Evolutionary conservation across 306 rosid species (phyloP).

Genomic region (Quercus ilex): DNA sequence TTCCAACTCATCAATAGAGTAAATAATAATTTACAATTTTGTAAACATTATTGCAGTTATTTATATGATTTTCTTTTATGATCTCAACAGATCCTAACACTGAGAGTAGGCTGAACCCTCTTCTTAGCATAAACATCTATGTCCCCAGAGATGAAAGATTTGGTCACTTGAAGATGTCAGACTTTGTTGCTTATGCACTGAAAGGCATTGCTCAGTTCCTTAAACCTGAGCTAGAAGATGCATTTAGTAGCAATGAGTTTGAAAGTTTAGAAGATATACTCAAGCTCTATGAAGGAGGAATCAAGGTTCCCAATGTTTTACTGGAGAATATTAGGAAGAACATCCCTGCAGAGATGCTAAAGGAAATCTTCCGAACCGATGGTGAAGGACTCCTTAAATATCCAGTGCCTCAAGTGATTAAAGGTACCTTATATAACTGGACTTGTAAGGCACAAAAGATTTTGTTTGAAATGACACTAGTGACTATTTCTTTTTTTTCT

Average conservation of each 20-base stretch:
- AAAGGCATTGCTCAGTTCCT: slow-evolving; percentile 55
- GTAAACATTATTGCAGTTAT: background rate
- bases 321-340: slow-evolving; percentile 36
- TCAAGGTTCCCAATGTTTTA: slow-evolving; percentile 41
- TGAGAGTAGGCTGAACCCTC: slow-evolving; percentile 34
- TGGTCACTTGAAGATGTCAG: slow-evolving; percentile 65
- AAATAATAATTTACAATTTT: background rate
- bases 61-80: background rate
- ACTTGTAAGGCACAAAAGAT: background rate
- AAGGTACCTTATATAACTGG: slow-evolving; percentile 33
- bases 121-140: slow-evolving; percentile 36
- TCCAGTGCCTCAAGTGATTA: slow-evolving; percentile 59
- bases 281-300: slow-evolving; percentile 60
- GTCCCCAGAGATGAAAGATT: slow-evolving; percentile 80
- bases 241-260: slow-evolving; percentile 42
- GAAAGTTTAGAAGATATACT: slow-evolving; percentile 56
- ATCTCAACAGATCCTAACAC: slow-evolving; percentile 40
- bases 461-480: background rate
- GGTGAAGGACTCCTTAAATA: slow-evolving; percentile 54
- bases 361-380: slow-evolving; percentile 60
- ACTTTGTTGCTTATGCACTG: slow-evolving; percentile 54
- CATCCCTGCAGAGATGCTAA: slow-evolving; percentile 50
- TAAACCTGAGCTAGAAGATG: slow-evolving; percentile 40
- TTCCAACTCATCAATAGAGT: background rate
- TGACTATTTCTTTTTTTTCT: too few species aligned